Evolutionary conservation across 345 rosid species (phyloP).

Genomic region (Euphorbia tirucalli): DNA sequence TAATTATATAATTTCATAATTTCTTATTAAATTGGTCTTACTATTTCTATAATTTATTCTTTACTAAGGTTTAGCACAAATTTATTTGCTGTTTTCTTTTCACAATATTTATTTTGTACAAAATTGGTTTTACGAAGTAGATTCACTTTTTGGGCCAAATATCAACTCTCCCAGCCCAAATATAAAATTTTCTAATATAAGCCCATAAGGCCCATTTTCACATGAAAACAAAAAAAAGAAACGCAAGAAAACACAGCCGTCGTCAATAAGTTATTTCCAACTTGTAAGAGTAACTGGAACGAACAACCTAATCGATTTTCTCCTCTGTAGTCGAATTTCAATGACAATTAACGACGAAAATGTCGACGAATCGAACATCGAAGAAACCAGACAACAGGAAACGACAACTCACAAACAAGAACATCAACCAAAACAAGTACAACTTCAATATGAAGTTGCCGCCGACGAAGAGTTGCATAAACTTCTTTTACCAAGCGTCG

Average conservation of each 20-base stretch:
- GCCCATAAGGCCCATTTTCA: too few species aligned
- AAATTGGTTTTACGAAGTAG: too few species aligned
- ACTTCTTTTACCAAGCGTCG: slow-evolving; percentile 53
- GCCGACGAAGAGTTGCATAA: slow-evolving; percentile 50
- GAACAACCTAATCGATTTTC: not conserved
- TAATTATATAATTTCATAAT: too few species aligned
- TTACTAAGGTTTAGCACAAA: too few species aligned
- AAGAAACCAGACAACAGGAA: not conserved
- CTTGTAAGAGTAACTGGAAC: slow-evolving; percentile 9
- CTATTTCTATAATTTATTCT: too few species aligned
- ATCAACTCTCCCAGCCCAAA: too few species aligned
- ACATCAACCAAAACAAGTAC: not conserved
- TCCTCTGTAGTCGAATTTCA: slow-evolving; percentile 2
- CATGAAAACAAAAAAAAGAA: too few species aligned
- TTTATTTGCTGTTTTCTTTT: too few species aligned
- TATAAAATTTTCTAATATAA: too few species aligned
- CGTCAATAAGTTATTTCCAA: not conserved
- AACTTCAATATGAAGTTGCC: not conserved
- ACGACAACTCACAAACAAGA: not conserved
- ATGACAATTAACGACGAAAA: slow-evolving; percentile 22
- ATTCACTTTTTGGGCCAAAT: not conserved
- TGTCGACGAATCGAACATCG: slow-evolving; percentile 2
- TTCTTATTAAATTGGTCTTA: too few species aligned
- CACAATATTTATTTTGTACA: too few species aligned
- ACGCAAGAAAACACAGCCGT: not conserved